Base-by-base conservation (phyloP, 2,329 filamentous ascomycete species). In the Ophiostoma piceae region DNA sequence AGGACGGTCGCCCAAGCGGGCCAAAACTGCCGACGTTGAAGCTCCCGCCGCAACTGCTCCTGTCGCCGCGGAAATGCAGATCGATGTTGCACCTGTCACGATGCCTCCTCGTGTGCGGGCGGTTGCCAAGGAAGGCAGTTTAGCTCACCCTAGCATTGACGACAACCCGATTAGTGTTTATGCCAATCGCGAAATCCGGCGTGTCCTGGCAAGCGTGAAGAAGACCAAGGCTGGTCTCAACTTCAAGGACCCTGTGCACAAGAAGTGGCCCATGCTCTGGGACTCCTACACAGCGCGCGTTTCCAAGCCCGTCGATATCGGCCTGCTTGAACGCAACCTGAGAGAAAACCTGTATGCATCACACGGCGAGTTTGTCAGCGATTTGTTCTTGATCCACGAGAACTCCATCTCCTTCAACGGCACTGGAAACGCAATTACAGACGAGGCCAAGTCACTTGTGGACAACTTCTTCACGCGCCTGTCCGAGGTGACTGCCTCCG, bases 341-440 rank as follows among this genome's bases (percentile, higher is more conserved):
- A 92, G 92, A 75, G 84, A 87, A 39, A 84, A 86, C 68, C 80
- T 73, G 66, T 98, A 97, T 77, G 76, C 79, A 9, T 88, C 85
- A 6, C 84, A 93, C n/a, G 87, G 89, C 67, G 88, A 88, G 4
- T 90, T 97, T 76, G 87, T 89, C 74, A 82, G 84, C 65, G 93
- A 97, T 75, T 84, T 97, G 68, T 82, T 88, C 41, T 83, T 93
- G 69, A 90, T 99, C 77, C 87, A 94, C 72, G 82, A 88, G 71
- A 99, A 99, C 77, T 88, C 91, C 0, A 77, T 90, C 51, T 81
- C 82, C 0, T 99, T 97, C 85, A 99, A 99, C 77, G 94, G 94
- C 16, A 81, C 85, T 0, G 81, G 86, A 5, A 94, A 98, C 76
- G 81, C 86, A 0, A 88, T 98, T 66, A 90, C 93, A 0, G 81